Base-by-base conservation (phyloP, 2,329 filamentous ascomycete species). In the Pseudogymnoascus sp. region DNA sequence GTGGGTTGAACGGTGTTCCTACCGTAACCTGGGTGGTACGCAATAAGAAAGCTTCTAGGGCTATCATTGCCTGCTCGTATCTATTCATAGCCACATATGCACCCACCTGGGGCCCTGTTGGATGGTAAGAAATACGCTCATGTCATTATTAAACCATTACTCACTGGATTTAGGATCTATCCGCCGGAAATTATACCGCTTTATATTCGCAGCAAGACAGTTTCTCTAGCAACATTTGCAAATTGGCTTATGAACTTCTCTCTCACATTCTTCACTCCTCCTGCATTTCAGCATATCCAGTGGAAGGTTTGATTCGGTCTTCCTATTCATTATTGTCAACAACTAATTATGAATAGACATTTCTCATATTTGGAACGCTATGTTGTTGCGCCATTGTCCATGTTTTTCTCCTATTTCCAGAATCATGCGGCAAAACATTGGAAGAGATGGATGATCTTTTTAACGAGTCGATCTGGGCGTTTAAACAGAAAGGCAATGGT, bases 391-490 rank as follows among this genome's bases (percentile, higher is more conserved):
- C 88, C 71, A 84, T 84, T 26, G 70, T 90, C 62, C 87, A 91
- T 71, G 84, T 88, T 69, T 82, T 82, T 71, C 79, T 90, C 67
- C 71, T 79, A 40, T 84, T 83, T 71, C 87, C 87, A 0, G 78
- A 90, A 75, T 90, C 87, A 0, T 82, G 83, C 19, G 87, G 87
- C 13, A 88, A 84, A 74, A 87, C 87, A 0, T 81, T 91, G 1
- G 88, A 91, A 71, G 87, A 91, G 70, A 85, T 90, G 71, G 87
- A 88, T 67, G 82, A 83, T 21, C 84, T 91, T 69, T 91, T 91
- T 71, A 78, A 83, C 68, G 78, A 53, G 23, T 53, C 31, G 15
- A 62, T 59, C 1, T 62, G 38, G 38, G 61, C 61, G 8, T 62
- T 62, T 60, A 59, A 36, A 19, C 38, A 62, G n/a, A 62, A 57